Evolutionary conservation across 2,329 filamentous ascomycete genomes (phyloP).

Genomic region (Coniochaeta sp.): DNA sequence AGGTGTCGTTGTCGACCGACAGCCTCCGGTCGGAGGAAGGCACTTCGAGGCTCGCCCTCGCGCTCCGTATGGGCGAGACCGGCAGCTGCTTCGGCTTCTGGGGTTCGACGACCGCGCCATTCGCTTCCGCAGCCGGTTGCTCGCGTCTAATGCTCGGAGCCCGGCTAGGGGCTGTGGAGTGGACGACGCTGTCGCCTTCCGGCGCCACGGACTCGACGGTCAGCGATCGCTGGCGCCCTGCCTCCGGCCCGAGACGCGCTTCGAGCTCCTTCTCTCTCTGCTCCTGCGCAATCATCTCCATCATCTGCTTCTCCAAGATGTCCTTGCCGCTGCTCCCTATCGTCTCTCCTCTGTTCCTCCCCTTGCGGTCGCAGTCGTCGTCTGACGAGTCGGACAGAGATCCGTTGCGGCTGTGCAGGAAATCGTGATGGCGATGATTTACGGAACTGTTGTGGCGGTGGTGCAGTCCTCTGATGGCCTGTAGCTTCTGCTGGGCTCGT

Average conservation of each 20-base stretch:
- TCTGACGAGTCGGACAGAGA: constrained; percentile 56
- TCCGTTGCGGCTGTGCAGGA: constrained; percentile 42
- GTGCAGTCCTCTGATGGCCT: constrained; percentile 46
- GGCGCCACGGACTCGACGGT: constrained; percentile 9
- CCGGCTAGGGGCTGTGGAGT: constrained; percentile 21
- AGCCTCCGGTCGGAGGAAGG: constrained; percentile 27
- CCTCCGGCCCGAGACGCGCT: constrained; percentile 12
- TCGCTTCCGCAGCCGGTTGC: constrained; percentile 29
- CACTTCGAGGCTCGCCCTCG: constrained; percentile 41
- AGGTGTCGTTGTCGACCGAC: constrained; percentile 37
- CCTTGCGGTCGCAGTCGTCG: constrained; percentile 41
- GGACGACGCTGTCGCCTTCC: constrained; percentile 15
- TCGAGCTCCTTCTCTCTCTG: constrained; percentile 33
- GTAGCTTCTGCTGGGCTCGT: constrained; percentile 53
- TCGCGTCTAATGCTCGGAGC: constrained; percentile 22
- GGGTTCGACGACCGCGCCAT: constrained; percentile 26
- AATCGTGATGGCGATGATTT: constrained; percentile 44
- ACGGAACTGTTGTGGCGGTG: constrained; percentile 45
- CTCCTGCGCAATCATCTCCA: constrained; percentile 51
- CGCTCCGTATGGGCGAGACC: constrained; percentile 22
- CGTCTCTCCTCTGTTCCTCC: constrained; percentile 35
- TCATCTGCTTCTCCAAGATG: constrained; percentile 54
- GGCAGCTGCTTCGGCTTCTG: constrained; percentile 7
- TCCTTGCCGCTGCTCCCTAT: constrained; percentile 42
- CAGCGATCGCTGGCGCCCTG: not conserved